phyloP scores from a whole-genome alignment of 2,329 filamentous ascomycete genomes.

The Neofusicoccum sp. region DNA sequence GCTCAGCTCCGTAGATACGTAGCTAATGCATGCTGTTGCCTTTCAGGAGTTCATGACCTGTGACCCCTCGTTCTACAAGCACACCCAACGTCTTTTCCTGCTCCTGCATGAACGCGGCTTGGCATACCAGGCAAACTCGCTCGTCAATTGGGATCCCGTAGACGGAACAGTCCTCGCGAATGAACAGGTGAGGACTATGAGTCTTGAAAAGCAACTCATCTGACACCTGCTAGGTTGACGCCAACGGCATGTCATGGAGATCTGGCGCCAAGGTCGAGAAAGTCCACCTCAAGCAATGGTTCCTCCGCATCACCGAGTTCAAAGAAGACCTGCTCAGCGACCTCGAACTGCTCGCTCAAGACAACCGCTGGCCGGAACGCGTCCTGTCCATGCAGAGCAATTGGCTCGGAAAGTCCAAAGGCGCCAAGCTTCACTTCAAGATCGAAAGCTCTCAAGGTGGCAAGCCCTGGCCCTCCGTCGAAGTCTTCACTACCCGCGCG shows the following conservation, averaged over 20 bases:
- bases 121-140: conserved; percentile 79
- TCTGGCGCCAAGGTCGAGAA: conserved; percentile 85
- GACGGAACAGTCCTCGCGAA: conserved; percentile 90
- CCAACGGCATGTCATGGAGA: conserved; percentile 82
- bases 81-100: conserved; percentile 84
- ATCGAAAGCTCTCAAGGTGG: conserved; percentile 47
- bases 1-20: conserved; percentile 22
- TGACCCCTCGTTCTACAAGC: conserved; percentile 83
- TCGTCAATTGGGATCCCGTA: conserved; percentile 89
- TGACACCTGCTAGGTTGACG: conserved; percentile 60
- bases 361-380: conserved; percentile 76
- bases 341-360: conserved; percentile 64
- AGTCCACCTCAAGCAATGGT: conserved; percentile 82
- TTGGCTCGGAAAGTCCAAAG: conserved; percentile 81
- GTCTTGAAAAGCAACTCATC: not conserved
- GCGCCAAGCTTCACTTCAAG: conserved; percentile 72
- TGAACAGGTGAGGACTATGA: conserved; percentile 61
- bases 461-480: conserved; percentile 54
- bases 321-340: conserved; percentile 72
- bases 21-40: conserved; percentile 28
- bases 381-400: conserved; percentile 83
- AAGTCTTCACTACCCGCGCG: conserved; percentile 81
- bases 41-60: conserved; percentile 79
- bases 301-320: conserved; percentile 80
- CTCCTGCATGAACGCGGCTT: conserved; percentile 73